These are phyloP conservation scores for Arachnopeziza araneosa DNA, from an alignment of 2,329 filamentous ascomycete species.

Conservation along the genomic window DNA sequence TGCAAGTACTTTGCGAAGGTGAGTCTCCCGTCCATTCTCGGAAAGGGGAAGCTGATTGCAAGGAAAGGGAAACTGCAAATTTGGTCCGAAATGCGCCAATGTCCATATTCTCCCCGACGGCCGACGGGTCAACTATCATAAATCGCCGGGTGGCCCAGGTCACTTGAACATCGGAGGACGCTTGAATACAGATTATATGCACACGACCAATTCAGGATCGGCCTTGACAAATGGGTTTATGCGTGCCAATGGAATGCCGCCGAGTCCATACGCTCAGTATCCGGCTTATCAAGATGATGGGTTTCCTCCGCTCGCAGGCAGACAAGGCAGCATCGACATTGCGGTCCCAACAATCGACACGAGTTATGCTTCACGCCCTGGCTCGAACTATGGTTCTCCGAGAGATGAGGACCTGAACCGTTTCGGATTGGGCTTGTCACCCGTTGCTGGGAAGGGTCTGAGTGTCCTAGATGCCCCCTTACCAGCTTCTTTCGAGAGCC, in stretches of 20 bases:
- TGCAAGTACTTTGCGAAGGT: constrained; percentile 99
- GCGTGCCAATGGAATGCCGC: constrained; percentile 47
- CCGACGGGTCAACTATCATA: constrained; percentile 77
- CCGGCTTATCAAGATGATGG: constrained; percentile 49
- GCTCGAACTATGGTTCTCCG: constrained; percentile 74
- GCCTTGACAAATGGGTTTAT: constrained; percentile 71
- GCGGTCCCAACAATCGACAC: constrained; percentile 47
- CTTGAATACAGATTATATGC: constrained; percentile 60
- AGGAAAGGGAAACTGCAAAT: constrained; percentile 91
- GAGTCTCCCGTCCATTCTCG: constrained; percentile 27
- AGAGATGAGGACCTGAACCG: constrained; percentile 59
- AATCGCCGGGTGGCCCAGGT: constrained; percentile 42
- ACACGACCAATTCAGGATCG: constrained; percentile 63
- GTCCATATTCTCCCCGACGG: constrained; percentile 94
- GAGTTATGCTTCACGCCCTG: constrained; percentile 43
- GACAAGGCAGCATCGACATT: constrained; percentile 47
- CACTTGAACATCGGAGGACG: constrained; percentile 60
- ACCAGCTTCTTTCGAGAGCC: constrained; percentile 92
- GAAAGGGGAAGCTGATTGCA: constrained; percentile 15
- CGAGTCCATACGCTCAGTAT: constrained; percentile 33
- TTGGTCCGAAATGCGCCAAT: constrained; percentile 94
- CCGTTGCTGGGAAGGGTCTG: constrained; percentile 63
- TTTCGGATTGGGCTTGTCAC: constrained; percentile 71
- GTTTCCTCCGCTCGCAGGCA: constrained; percentile 35
- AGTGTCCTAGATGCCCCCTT: constrained; percentile 91